Conservation (phyloP, 306 rosid genomes). For the Hippophae gyantsensis region DNA sequence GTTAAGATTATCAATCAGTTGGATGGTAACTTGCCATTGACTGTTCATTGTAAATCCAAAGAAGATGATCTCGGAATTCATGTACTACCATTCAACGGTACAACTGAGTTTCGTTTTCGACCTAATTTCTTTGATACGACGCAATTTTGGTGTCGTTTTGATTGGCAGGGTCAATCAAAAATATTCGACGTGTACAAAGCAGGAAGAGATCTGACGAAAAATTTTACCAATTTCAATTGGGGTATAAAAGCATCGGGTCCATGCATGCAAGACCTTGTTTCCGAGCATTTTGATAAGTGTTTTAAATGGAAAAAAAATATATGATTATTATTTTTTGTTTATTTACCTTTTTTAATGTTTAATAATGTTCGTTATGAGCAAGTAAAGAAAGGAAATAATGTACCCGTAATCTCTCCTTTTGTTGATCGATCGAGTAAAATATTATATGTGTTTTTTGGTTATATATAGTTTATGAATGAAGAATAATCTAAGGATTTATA, state of each 20-base stretch:
- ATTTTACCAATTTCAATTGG: background rate
- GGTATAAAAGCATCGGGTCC: background rate
- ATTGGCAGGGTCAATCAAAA: background rate
- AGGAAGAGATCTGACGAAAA: background rate
- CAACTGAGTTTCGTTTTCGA: background rate
- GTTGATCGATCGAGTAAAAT: no score
- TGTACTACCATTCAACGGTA: background rate
- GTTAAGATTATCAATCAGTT: background rate
- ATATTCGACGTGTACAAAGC: background rate
- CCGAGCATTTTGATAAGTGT: background rate
- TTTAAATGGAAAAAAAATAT: background rate
- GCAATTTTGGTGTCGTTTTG: background rate
- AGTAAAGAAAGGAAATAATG: no score
- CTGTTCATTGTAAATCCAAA: slow-evolving; percentile 6
- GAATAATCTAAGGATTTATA: no score
- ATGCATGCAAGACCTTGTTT: background rate
- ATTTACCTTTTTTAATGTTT: no score
- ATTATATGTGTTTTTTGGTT: no score
- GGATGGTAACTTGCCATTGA: background rate
- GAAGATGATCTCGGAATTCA: background rate
- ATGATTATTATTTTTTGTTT: background rate
- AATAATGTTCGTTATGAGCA: no score
- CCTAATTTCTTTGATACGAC: background rate
- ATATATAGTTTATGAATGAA: no score
- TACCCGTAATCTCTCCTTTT: no score